Conservation (phyloP, 2,329 filamentous ascomycete genomes). For the Xylariaceae sp. region DNA sequence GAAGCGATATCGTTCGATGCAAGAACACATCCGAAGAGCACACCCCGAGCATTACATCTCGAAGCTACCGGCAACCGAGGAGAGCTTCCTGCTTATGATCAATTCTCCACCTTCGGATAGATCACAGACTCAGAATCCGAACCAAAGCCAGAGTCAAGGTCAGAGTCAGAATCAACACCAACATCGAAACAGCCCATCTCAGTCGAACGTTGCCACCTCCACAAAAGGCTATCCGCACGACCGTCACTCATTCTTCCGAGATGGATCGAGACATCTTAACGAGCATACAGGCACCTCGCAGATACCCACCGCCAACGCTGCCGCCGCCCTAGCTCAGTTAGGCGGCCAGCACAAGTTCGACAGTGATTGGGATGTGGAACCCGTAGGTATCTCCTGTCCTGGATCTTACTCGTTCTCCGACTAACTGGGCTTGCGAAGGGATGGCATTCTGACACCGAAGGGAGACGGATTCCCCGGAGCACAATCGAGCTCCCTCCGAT, state of each 20-base stretch:
- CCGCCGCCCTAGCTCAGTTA: conserved; percentile 80
- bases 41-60: conserved; percentile 97
- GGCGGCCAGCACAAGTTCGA: conserved; percentile 67
- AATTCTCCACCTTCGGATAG: conserved; percentile 76
- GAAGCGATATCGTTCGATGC: conserved; percentile 96
- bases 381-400: conserved; percentile 47
- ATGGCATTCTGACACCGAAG: conserved; percentile 66
- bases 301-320: conserved; percentile 68
- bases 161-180: neutral
- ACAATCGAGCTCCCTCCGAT: conserved; percentile 71
- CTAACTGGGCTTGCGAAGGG: conserved; percentile 45
- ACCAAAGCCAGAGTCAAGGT: neutral
- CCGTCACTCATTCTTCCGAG: conserved; percentile 61
- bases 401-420: conserved; percentile 16
- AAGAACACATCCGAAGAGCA: conserved; percentile 96
- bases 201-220: conserved; percentile 25
- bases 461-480: conserved; percentile 56
- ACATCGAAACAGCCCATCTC: conserved; percentile 27
- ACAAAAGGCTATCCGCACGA: conserved; percentile 53
- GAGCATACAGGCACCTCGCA: conserved; percentile 61
- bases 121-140: conserved; percentile 43
- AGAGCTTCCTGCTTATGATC: conserved; percentile 96
- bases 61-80: conserved; percentile 94
- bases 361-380: conserved; percentile 71
- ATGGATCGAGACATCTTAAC: conserved; percentile 61